Percentiles rank a stretch among this genome's conserved stretches.
phyloP scores from a whole-genome alignment of 208 protist species.

The Trypanosoma scelopori region DNA sequence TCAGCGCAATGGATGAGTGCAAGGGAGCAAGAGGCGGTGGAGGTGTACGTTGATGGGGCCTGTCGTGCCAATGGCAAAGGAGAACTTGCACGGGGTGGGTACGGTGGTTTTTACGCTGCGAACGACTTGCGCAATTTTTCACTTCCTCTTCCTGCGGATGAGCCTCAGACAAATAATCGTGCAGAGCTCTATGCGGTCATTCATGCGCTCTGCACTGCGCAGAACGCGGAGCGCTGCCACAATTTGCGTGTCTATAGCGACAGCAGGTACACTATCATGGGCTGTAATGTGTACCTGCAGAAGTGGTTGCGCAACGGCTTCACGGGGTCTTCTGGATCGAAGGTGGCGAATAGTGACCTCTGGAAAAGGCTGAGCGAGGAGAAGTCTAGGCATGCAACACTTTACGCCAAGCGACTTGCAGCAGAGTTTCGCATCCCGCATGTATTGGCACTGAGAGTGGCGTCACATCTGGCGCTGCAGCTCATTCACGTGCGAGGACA shows the following conservation, averaged over 20 bases:
- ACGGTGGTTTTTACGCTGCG: constrained; percentile 78
- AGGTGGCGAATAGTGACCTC: constrained; percentile 68
- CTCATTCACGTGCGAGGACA: constrained; percentile 75
- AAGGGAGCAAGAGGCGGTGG: constrained; percentile 25
- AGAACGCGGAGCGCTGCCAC: constrained; percentile 35
- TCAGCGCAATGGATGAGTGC: constrained; percentile 8
- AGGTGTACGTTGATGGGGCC: constrained; percentile 84
- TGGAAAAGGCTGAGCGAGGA: constrained; percentile 50
- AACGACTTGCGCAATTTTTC: constrained; percentile 72
- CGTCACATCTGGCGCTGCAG: constrained; percentile 18
- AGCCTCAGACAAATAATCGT: constrained; percentile 86
- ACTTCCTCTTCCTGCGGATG: constrained; percentile 39
- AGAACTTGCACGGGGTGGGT: constrained; percentile 48
- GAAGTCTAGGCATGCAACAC: constrained; percentile 45
- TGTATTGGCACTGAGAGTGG: background rate
- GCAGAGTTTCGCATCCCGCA: constrained; percentile 6
- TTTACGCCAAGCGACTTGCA: constrained; percentile 40
- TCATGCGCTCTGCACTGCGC: constrained; percentile 53
- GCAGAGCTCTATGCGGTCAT: constrained; percentile 79
- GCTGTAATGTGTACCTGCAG: constrained; percentile 47
- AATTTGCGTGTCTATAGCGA: constrained; percentile 71
- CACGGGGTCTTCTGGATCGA: constrained; percentile 30
- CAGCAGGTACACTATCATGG: constrained; percentile 77
- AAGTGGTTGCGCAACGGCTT: constrained; percentile 66
- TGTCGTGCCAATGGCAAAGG: constrained; percentile 70